Base-by-base conservation (phyloP, 768 basidiomycete species). In the Tremella fuciformis region DNA sequence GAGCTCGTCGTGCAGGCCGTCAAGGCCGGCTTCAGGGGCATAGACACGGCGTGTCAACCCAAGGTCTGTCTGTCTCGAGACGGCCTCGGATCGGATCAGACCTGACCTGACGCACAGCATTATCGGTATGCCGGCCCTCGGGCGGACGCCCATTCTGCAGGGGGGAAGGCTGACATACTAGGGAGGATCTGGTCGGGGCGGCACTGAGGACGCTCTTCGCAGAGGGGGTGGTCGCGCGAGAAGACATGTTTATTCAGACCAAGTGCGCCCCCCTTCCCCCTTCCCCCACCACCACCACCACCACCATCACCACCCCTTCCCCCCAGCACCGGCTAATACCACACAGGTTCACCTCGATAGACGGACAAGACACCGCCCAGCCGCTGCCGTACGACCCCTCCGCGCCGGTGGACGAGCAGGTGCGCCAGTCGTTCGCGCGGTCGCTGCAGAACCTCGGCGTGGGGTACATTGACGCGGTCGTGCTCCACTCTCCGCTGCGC, bases 141-240 rank as follows among this genome's bases (percentile, higher is more conserved):
- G 26, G 49, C 2, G 24, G 9, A 18, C 7, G 25, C 21, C 2
- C 39, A 6, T 13, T 7, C 16, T 53, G 9, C n/a, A 49, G 44
- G 42, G 11, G 19, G 4, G 6, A 11, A 4, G 47, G 21, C 22
- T 42, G 26, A 21, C n/a, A 58, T 39, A 18, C 63, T 62, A 88
- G 88, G 38, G 88, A 91, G 71, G 86, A 89, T 55, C 82, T 89
- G 1, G 88, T 91, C 1, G 90, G 90, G 3, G 82, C 84, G 53
- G 90, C 88, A 0, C 79, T 91, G 0, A 74, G 80, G 29, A 79
- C 79, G 24, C 77, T 89, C 22, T 61, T 81, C 78, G 8, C 79
- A 41, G 83, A 88, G 60, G 81, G 80, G 3, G 80, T 88, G 55
- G 57, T 69, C 22, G 82, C 82, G 55, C 83, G 90, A 4, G 82